Conservation (phyloP, 179 eudicot species). For the Patellifolia procumbens region DNA sequence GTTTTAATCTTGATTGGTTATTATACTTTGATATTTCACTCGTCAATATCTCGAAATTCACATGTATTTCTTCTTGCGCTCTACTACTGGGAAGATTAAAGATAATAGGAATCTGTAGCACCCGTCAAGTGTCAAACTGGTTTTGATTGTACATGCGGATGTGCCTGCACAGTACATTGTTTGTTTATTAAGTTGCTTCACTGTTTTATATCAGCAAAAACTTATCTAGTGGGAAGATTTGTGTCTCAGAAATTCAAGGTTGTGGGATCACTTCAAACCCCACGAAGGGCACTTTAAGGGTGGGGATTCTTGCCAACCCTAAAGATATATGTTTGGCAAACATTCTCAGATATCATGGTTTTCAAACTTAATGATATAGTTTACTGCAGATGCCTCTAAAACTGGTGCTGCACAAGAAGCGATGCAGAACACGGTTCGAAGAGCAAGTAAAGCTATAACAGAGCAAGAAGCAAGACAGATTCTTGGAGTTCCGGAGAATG, state of each 20-base stretch:
- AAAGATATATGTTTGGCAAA: background rate
- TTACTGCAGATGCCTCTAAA: constrained; percentile 71
- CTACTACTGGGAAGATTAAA: background rate
- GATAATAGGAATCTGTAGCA: no score
- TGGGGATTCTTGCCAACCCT: no score
- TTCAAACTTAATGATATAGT: background rate
- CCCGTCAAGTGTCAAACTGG: background rate
- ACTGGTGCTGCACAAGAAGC: constrained; percentile 92
- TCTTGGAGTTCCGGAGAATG: constrained; percentile 73
- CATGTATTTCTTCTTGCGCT: background rate
- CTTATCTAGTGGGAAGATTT: background rate
- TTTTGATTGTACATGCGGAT: background rate
- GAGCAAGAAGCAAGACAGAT: constrained; percentile 95
- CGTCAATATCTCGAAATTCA: background rate
- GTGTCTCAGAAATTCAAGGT: background rate
- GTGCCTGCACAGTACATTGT: background rate
- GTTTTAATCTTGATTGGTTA: background rate
- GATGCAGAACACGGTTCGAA: constrained; percentile 54
- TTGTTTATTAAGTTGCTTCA: background rate
- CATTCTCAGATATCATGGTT: background rate
- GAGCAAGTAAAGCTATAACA: constrained; percentile 65
- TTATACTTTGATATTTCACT: background rate
- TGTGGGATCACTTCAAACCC: no score
- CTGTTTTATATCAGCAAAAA: background rate
- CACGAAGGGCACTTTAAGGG: no score